phyloP scores from a whole-genome alignment of 306 rosid genomes.

The Glycyrrhiza uralensis region DNA sequence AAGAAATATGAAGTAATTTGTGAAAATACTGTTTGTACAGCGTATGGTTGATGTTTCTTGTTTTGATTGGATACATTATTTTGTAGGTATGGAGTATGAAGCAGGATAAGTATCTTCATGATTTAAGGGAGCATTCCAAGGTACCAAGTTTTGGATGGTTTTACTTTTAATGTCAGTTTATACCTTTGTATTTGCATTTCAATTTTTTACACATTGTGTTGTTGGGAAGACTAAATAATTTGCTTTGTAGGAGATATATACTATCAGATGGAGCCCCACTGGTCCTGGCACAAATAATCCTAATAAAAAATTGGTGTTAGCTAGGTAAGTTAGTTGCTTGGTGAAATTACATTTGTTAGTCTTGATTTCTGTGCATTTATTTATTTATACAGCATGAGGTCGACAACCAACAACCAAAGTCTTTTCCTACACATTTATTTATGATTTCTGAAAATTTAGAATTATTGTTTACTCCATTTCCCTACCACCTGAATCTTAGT shows the following conservation, averaged over 20 bases:
- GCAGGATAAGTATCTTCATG: slow-evolving; percentile 81
- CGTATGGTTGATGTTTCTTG: neutral
- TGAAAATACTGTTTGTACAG: neutral
- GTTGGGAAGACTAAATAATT: slow-evolving; percentile 1
- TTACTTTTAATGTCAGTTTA: neutral
- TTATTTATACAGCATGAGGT: neutral
- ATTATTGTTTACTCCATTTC: neutral
- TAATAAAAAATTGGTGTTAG: slow-evolving; percentile 72
- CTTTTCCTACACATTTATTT: neutral
- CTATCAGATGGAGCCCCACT: slow-evolving; percentile 98
- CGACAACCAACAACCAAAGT: neutral
- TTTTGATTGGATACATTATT: slow-evolving; percentile 8
- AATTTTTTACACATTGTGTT: neutral
- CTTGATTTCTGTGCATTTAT: neutral
- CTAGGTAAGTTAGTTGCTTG: slow-evolving; percentile 57
- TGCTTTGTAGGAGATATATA: slow-evolving; percentile 80
- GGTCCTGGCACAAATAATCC: slow-evolving; percentile 85
- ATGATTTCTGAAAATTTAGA: neutral
- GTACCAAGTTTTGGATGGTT: slow-evolving; percentile 34
- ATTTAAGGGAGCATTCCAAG: slow-evolving; percentile 89
- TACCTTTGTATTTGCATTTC: neutral
- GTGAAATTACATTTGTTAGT: neutral
- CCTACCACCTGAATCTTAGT: neutral
- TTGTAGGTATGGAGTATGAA: slow-evolving; percentile 92
- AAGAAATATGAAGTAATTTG: neutral